These are phyloP conservation scores for Syzygium grande DNA, from an alignment of 345 rosid genomes.

Conservation along the genomic window DNA sequence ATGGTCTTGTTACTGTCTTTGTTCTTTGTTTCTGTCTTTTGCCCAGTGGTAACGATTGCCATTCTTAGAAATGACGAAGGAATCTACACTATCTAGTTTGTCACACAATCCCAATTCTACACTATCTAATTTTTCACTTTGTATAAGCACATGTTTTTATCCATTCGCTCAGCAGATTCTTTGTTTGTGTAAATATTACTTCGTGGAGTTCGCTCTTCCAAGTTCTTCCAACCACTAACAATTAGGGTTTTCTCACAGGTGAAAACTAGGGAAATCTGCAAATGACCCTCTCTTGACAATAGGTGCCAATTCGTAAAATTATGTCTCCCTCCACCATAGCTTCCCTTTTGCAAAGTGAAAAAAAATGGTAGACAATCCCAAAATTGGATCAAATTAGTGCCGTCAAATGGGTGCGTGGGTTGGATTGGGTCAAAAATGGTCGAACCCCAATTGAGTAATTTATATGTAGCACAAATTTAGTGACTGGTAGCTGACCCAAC, in stretches of 20 bases:
- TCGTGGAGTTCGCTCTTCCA: neutral
- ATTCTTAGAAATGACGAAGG: neutral
- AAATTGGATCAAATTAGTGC: rapidly evolving
- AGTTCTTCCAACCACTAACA: neutral
- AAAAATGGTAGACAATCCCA: rapidly evolving
- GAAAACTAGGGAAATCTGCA: neutral
- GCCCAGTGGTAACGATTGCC: neutral
- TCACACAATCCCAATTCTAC: neutral
- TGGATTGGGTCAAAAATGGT: rapidly evolving
- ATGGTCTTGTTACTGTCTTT: neutral
- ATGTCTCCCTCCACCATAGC: neutral
- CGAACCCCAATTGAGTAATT: neutral
- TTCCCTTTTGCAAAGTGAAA: neutral
- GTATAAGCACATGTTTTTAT: neutral
- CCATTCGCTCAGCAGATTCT: neutral
- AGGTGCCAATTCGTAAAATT: neutral
- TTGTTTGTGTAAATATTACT: neutral
- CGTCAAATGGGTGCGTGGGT: neutral
- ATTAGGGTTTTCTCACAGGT: neutral
- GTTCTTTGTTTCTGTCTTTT: neutral
- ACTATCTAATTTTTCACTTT: neutral
- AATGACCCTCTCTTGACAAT: neutral
- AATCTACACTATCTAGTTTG: neutral
- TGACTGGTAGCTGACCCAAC: rapidly evolving
- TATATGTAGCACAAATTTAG: rapidly evolving